These are phyloP conservation scores for Melaleuca alternifolia DNA, from an alignment of 345 rosid species.

Conservation along the genomic window DNA sequence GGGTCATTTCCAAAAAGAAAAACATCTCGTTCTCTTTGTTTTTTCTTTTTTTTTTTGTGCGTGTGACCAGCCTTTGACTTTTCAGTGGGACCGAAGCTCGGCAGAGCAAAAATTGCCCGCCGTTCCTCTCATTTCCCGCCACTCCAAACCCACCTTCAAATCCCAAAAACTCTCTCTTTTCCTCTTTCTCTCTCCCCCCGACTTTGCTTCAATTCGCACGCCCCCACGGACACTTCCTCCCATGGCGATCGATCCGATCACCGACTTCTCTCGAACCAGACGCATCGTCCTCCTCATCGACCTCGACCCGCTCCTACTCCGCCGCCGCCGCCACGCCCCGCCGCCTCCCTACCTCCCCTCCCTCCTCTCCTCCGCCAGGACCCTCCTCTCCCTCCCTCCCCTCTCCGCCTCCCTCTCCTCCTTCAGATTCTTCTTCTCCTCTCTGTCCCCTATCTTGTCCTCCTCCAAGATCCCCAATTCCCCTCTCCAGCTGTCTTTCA, in stretches of 20 bases:
- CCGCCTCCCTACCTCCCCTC: conserved; percentile 27
- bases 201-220: background rate
- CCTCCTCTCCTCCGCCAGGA: conserved; percentile 42
- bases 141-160: background rate
- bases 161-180: background rate
- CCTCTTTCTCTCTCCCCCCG: background rate
- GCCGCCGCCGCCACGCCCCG: conserved; percentile 5
- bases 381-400: conserved; percentile 47
- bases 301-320: conserved; percentile 59
- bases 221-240: conserved; percentile 19
- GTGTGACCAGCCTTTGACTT: background rate
- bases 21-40: no score
- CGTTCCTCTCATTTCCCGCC: conserved; percentile 19
- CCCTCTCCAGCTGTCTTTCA: conserved; percentile 55
- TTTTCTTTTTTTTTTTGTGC: no score
- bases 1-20: background rate
- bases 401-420: conserved; percentile 60
- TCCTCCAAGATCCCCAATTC: conserved; percentile 65
- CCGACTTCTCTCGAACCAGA: conserved; percentile 47
- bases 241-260: conserved; percentile 11
- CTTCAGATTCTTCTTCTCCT: conserved; percentile 76
- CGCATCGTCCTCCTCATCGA: conserved; percentile 72
- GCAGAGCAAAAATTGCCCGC: background rate
- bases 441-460: conserved; percentile 80
- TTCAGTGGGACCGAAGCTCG: background rate